phyloP scores from a whole-genome alignment of 2,329 filamentous ascomycete species.

The Huntiella savannae region DNA sequence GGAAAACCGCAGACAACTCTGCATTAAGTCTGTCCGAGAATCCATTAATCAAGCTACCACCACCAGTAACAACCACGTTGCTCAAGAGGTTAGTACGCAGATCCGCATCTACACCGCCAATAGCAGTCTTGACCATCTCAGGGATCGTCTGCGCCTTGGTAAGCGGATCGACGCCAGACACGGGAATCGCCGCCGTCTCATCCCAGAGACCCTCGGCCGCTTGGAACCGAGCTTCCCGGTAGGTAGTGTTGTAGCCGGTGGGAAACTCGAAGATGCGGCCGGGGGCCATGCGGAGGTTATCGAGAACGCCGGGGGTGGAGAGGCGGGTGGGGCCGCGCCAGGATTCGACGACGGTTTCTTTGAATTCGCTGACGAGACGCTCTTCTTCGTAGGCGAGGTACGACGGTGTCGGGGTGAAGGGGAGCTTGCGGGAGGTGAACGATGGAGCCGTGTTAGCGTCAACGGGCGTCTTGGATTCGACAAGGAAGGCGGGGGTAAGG shows the following conservation, averaged over 20 bases:
- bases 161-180: conserved; percentile 24
- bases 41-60: conserved; percentile 69
- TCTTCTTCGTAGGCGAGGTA: conserved; percentile 81
- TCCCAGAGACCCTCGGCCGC: conserved; percentile 86
- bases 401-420: conserved; percentile 40
- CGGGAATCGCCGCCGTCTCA: conserved; percentile 48
- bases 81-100: conserved; percentile 62
- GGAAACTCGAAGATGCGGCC: conserved; percentile 92
- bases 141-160: conserved; percentile 65
- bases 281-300: conserved; percentile 51
- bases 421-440: conserved; percentile 53
- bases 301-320: conserved; percentile 48
- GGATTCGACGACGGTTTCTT: conserved; percentile 88
- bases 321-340: conserved; percentile 69
- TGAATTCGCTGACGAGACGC: conserved; percentile 84
- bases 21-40: conserved; percentile 79
- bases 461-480: conserved; percentile 73
- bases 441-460: conserved; percentile 69
- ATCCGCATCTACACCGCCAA: conserved; percentile 74
- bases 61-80: conserved; percentile 87
- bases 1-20: conserved; percentile 66
- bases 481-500: conserved; percentile 68
- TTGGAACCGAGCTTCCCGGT: conserved; percentile 70
- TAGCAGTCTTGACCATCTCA: conserved; percentile 56
- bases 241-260: conserved; percentile 90